These are phyloP conservation scores for Boletus patriciae DNA, from an alignment of 768 basidiomycete genomes.

Conservation along the genomic window DNA sequence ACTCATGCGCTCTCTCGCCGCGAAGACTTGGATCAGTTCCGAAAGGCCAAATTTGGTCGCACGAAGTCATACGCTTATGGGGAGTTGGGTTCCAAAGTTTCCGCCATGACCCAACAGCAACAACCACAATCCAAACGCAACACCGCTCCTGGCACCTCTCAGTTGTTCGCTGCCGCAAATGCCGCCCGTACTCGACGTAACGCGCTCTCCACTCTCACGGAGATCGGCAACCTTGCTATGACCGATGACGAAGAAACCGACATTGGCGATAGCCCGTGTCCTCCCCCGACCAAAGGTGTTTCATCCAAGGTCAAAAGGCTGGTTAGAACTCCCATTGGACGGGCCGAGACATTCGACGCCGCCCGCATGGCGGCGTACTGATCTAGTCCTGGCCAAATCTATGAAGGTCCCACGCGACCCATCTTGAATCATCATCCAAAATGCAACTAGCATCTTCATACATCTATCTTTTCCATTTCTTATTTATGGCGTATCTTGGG, in stretches of 20 bases:
- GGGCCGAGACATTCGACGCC: constrained; percentile 72
- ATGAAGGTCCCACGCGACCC: constrained; percentile 8
- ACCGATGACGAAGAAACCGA: constrained; percentile 79
- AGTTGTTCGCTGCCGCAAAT: constrained; percentile 68
- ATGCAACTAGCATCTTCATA: constrained; percentile 17
- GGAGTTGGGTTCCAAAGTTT: constrained; percentile 53
- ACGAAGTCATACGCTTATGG: constrained; percentile 93
- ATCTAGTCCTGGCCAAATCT: constrained; percentile 20
- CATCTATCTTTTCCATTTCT: constrained; percentile 15
- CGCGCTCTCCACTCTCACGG: constrained; percentile 61
- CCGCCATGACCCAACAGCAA: constrained; percentile 35
- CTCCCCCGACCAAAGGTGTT: constrained; percentile 63
- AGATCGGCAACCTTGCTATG: constrained; percentile 60
- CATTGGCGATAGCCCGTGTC: constrained; percentile 86
- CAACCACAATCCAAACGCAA: constrained; percentile 59
- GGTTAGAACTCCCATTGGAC: constrained; percentile 46
- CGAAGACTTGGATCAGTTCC: constrained; percentile 89
- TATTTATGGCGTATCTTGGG: constrained; percentile 36
- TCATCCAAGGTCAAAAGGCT: constrained; percentile 60
- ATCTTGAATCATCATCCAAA: constrained; percentile 16
- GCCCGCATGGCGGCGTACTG: constrained; percentile 50
- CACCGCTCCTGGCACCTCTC: constrained; percentile 58
- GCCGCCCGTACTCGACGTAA: constrained; percentile 65
- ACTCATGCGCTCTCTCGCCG: constrained; percentile 74
- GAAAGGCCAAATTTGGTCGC: constrained; percentile 82